Conservation (phyloP, 176 grass and related monocot species). For the Eleusine coracana region DNA sequence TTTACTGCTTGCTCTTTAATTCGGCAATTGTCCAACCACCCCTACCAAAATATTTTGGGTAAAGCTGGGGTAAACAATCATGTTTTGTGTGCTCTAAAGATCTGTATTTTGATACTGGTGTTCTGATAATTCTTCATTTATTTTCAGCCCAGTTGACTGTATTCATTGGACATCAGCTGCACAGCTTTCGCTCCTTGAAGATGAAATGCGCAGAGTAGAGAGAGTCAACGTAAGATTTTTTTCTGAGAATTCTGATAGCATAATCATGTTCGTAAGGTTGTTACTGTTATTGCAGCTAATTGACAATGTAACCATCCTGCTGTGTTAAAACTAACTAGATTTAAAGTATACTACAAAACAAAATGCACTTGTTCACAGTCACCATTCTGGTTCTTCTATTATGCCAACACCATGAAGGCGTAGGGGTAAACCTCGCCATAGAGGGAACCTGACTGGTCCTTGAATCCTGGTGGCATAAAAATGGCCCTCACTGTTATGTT, state of each 20-base stretch:
- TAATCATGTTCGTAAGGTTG: background rate
- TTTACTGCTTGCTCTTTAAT: conserved; percentile 4
- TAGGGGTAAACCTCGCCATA: too few relatives aligned
- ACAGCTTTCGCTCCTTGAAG: conserved; percentile 92
- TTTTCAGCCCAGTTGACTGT: conserved; percentile 93
- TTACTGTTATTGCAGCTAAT: background rate
- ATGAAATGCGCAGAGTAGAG: conserved; percentile 97
- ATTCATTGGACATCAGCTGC: conserved; percentile 98
- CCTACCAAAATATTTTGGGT: background rate
- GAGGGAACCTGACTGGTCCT: too few relatives aligned
- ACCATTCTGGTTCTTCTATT: background rate
- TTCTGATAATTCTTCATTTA: conserved; percentile 38
- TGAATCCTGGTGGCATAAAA: too few relatives aligned
- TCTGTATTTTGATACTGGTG: background rate
- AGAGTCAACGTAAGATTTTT: conserved; percentile 79
- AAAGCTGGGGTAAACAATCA: background rate
- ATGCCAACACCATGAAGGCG: background rate
- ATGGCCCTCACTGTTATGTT: too few relatives aligned
- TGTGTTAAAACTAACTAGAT: conserved; percentile 14
- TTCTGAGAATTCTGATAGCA: conserved; percentile 3
- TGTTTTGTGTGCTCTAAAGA: background rate
- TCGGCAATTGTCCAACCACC: background rate
- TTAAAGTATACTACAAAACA: background rate
- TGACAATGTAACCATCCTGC: background rate
- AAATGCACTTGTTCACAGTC: background rate